Conservation (phyloP, 2,329 filamentous ascomycete genomes). For the Paradendryphiella salina region DNA sequence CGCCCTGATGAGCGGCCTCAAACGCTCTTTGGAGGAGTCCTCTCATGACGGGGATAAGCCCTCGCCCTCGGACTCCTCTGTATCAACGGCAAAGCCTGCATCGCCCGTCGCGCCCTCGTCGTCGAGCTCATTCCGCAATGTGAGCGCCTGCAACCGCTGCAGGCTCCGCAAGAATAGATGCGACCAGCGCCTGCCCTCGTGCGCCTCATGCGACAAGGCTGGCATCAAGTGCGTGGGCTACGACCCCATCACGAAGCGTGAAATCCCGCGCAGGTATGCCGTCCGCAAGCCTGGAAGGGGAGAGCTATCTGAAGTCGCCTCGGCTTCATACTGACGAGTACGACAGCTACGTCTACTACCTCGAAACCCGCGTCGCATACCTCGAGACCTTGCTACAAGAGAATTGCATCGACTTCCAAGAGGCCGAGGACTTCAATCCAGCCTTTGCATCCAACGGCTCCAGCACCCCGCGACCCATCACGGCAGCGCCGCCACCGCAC, state of each 20-base stretch:
- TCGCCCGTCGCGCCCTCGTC: slow-evolving; percentile 39
- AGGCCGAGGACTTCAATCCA: slow-evolving; percentile 65
- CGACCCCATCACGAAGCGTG: slow-evolving; percentile 93
- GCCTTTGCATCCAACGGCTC: slow-evolving; percentile 45
- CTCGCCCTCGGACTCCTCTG: slow-evolving; percentile 34
- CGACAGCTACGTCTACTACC: slow-evolving; percentile 84
- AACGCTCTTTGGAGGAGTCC: slow-evolving; percentile 46
- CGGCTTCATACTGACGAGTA: slow-evolving; percentile 12
- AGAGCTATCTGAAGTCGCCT: slow-evolving; percentile 5
- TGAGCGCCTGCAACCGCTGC: slow-evolving; percentile 89
- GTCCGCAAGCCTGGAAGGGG: background rate
- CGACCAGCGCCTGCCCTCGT: slow-evolving; percentile 89
- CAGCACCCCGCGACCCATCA: slow-evolving; percentile 10
- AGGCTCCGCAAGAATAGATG: slow-evolving; percentile 91
- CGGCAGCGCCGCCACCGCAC: slow-evolving; percentile 26
- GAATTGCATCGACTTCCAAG: slow-evolving; percentile 71
- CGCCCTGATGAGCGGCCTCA: slow-evolving; percentile 47
- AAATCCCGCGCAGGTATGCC: slow-evolving; percentile 74
- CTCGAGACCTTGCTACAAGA: slow-evolving; percentile 74
- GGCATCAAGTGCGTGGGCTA: slow-evolving; percentile 89
- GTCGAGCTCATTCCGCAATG: slow-evolving; percentile 54
- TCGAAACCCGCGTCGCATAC: slow-evolving; percentile 82
- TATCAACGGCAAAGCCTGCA: slow-evolving; percentile 32
- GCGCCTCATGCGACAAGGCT: slow-evolving; percentile 91
- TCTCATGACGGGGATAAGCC: slow-evolving; percentile 39